Percentiles rank a stretch among this genome's conserved stretches.
phyloP scores from a whole-genome alignment of 805 yeast species.

The Nakazawaea laoshanensis region DNA sequence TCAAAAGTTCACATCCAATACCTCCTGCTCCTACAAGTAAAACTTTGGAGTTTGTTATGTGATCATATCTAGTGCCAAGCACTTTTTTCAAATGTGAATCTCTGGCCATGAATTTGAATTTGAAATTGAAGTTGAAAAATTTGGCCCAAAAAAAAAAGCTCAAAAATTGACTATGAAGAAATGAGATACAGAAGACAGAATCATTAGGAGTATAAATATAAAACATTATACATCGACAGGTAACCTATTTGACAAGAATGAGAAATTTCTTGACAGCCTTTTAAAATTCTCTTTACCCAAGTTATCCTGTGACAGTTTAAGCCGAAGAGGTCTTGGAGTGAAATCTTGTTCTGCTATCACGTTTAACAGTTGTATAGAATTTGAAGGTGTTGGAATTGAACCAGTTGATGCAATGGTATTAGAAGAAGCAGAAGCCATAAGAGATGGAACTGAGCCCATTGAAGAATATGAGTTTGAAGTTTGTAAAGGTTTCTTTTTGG shows the following conservation, averaged over 20 bases:
- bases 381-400: constrained; percentile 9
- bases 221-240: no score
- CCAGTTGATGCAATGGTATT: constrained; percentile 5
- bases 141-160: no score
- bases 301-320: constrained; percentile 8
- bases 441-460: constrained; percentile 3
- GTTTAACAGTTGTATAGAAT: constrained; percentile 5
- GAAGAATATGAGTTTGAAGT: background rate
- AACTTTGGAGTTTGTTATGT: constrained; percentile 41
- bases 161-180: no score
- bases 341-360: constrained; percentile 1
- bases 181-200: no score
- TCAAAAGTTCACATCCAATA: constrained; percentile 86
- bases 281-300: constrained; percentile 7
- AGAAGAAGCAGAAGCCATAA: constrained; percentile 7
- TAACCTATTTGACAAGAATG: no score
- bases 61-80: constrained; percentile 28
- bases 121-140: no score
- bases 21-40: constrained; percentile 95
- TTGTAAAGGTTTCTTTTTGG: background rate
- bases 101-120: no score
- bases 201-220: no score
- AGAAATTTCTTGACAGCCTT: no score
- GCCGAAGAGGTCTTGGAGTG: constrained; percentile 10
- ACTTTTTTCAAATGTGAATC: constrained; percentile 34